Evolutionary conservation across 805 yeast species (phyloP), one percentile per base, ranked within the genome.

Genomic region (Wickerhamomyces mucosus): DNA sequence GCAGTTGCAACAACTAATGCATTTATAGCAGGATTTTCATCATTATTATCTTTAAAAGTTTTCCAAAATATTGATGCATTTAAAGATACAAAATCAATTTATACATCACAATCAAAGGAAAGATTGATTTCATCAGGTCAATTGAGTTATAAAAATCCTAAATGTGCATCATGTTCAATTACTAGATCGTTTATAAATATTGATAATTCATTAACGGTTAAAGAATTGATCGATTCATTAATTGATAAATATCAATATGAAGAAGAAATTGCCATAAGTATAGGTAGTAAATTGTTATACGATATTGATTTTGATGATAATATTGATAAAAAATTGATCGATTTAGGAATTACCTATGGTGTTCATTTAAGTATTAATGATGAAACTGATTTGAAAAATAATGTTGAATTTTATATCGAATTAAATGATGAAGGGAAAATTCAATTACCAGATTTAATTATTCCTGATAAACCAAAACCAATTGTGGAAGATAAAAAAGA

Each of bases 1-100:
- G 98, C 98, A 0, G 88, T 94, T 44, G 97, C 98, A 6, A 92
- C 98, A 2, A 89, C 96, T 4, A 92, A 92, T 54, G 97, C 98
- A 1, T 78, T 92, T 11, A 78, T 92, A 44, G 86, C 96, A 0
- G 98, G 98, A 0, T 69, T 85, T 42, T 79, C 92, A 12, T 77
- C 86, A 4, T 52, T 89, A 24, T 73, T 78, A 23, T 80, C 94
- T 0, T 57, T 86, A 28, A 70, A 72, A 51, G 53, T 73, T 33
- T 46, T 79, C 28, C 43, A 43, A 34, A 37, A 40, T 60, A 41
- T 36, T 1, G 44, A 48, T 12, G 53, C 73, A 33, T 46, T 79
- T 28, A 45, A 42, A 34, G 38, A 40, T 59, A 42, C 38, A 1
- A 45, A 48, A 2, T 41, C 53, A 18, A 56, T 78, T 32, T 67